Evolutionary conservation across 2,329 filamentous ascomycete genomes (phyloP).

Genomic region (Colletotrichum theobromicola): DNA sequence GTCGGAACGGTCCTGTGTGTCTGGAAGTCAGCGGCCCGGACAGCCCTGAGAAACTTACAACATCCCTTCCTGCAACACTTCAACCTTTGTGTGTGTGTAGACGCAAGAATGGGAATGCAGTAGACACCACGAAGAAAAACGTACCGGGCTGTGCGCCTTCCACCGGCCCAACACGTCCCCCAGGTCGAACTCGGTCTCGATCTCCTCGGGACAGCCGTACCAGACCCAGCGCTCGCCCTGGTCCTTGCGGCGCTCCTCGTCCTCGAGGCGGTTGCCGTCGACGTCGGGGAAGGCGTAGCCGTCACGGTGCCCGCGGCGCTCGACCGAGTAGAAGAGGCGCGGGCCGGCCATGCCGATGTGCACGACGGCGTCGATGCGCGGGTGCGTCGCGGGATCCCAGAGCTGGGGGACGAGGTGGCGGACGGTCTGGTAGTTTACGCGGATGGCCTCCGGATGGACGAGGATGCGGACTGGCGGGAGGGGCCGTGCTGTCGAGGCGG

Average conservation of each 20-base stretch:
- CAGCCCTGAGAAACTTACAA: background rate
- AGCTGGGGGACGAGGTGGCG: slow-evolving; percentile 67
- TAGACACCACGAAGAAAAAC: slow-evolving; percentile 22
- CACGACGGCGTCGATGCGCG: slow-evolving; percentile 67
- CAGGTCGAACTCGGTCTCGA: slow-evolving; percentile 62
- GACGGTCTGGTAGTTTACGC: slow-evolving; percentile 73
- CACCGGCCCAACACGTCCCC: slow-evolving; percentile 62
- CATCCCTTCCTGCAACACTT: background rate
- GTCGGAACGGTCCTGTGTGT: slow-evolving; percentile 41
- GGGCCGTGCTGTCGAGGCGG: slow-evolving; percentile 31
- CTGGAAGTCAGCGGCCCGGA: background rate
- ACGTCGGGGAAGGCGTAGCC: slow-evolving; percentile 75
- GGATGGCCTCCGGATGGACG: slow-evolving; percentile 69
- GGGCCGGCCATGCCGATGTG: slow-evolving; percentile 83
- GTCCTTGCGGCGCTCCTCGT: slow-evolving; percentile 40
- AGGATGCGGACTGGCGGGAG: slow-evolving; percentile 64
- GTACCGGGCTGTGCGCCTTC: slow-evolving; percentile 55
- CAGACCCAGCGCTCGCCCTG: slow-evolving; percentile 55
- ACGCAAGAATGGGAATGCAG: background rate
- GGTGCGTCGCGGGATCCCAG: slow-evolving; percentile 50
- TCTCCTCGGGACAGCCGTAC: slow-evolving; percentile 57
- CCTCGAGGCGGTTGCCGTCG: slow-evolving; percentile 64
- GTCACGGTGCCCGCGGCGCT: slow-evolving; percentile 73
- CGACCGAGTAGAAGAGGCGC: slow-evolving; percentile 70
- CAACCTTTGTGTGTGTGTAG: background rate